Evolutionary conservation across 805 yeast genomes (phyloP), one percentile per base, ranked within the genome.

Genomic region (Diddensiella transvaalensis): DNA sequence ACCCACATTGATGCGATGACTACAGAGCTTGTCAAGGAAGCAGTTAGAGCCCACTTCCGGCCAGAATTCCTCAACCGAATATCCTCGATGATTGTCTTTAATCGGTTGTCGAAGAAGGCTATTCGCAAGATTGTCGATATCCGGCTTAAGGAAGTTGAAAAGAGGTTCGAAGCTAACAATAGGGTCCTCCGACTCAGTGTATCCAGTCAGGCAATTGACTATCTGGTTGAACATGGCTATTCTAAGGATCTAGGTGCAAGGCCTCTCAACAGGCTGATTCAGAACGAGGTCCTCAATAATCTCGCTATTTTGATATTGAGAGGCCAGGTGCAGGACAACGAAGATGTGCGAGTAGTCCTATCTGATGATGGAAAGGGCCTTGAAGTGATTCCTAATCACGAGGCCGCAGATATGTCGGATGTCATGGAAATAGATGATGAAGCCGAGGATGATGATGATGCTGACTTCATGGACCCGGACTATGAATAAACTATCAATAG

Each of bases 21-120:
- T 13, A 83, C 80, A 62, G 85, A 82, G 36, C 72, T 76, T 54
- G 98, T 93, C 8, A 83, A 91, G 93, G 76, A 74, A 29, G 76
- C 91, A 1, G 96, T 93, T 6, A 79, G 85, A 58, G 76, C 76
- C 3, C 98, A 93, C 67, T 93, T 93, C 80, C 81, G 98, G 67
- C 99, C 99, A 3, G 99, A 93, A 70, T 93, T 93, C 73, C 75
- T 93, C 61, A 93, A 93, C 77, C 86, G 99, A 75, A 91, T 93
- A 55, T 84, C 96, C 1, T 87, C 95, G 4, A 90, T 87, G 58
- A 88, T 91, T 24, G 85, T 93, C 19, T 93, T 93, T 79, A 93
- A 93, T 77, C 80, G 96, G 59, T 76, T 93, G 56, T 87, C 96
- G 15, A 85, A 82, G 74, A 84, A 85, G 67, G 95, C 97, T 1